Base-by-base conservation (phyloP, 2,329 filamentous ascomycete species). In the Pseudogymnoascus sp. region DNA sequence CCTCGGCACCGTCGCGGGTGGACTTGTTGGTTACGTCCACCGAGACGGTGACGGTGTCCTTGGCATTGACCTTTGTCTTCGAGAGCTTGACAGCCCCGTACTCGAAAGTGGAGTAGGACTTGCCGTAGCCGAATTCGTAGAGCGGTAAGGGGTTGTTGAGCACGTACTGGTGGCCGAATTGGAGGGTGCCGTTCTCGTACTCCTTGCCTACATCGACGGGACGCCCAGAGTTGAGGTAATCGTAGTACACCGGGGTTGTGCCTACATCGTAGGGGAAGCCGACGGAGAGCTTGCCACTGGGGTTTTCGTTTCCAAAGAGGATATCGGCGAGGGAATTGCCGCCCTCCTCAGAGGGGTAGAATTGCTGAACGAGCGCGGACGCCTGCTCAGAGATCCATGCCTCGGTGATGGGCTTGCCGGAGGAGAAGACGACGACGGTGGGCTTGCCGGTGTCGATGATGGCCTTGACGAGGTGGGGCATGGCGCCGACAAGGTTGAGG, bases 101-200 rank as follows among this genome's bases (percentile, higher is more conserved):
- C 6, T 79, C 74, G 71, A 85, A 91, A 0, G 76, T 81, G 0
- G 83, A 87, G 76, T 89, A 89, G 0, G 82, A 85, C 3, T 96
- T 82, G 0, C 93, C 93, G 63, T 87, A 92, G 0, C 93, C 93
- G 69, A 97, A 97, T 61, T 91, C 89, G 72, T 89, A 97, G 1
- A 90, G 86, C 0, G 93, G 92, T 4, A 80, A 78, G 63, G 93
- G 88, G 63, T 82, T 79, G 62, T 88, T 89, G 77, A 96, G 90
- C 67, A 96, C 92, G 74, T 93, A 85, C 26, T 91, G 87, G 76
- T 96, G 96, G 76, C 96, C 93, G 68, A 96, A 86, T 70, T 90
- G 90, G 0, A 96, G 77, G 0, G 83, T 88, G 4, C 83, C 85
- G 0, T 86, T 84, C 0, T 91, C 90, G 68, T 93, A 93, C 71